phyloP scores from a whole-genome alignment of 345 rosid genomes.

The Syzygium aromaticum region DNA sequence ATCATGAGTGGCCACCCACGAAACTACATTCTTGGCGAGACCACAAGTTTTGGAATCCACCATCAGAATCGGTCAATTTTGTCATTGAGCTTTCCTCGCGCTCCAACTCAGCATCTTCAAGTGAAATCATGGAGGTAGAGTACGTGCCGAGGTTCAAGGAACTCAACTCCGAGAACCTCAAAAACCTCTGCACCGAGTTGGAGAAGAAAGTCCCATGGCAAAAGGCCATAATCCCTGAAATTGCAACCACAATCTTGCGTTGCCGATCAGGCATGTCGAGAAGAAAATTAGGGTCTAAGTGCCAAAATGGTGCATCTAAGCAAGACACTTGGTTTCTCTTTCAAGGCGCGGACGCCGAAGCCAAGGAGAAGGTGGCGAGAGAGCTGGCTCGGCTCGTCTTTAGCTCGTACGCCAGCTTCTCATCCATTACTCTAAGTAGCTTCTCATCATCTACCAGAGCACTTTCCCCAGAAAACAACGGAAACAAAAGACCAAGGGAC shows the following conservation, averaged over 20 bases:
- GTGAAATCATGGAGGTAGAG: slow-evolving; percentile 65
- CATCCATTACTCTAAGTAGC: slow-evolving; percentile 5
- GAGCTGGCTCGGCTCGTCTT: slow-evolving; percentile 65
- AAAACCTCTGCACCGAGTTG: slow-evolving; percentile 46
- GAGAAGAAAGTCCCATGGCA: slow-evolving; percentile 70
- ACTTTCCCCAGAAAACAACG: neutral
- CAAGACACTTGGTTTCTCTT: slow-evolving; percentile 85
- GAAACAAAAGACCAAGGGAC: neutral
- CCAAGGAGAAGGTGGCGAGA: slow-evolving; percentile 62
- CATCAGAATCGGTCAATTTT: neutral
- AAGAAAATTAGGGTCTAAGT: slow-evolving; percentile 17
- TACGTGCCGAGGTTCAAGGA: slow-evolving; percentile 47
- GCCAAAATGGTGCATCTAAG: slow-evolving; percentile 13
- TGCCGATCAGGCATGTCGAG: slow-evolving; percentile 61
- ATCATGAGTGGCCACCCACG: slow-evolving; percentile 32
- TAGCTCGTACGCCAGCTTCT: slow-evolving; percentile 23
- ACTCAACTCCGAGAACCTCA: slow-evolving; percentile 41
- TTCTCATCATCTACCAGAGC: neutral
- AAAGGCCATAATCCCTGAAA: slow-evolving; percentile 43
- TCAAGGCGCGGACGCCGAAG: slow-evolving; percentile 54
- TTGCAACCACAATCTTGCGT: slow-evolving; percentile 45
- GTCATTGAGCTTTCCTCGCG: slow-evolving; percentile 17
- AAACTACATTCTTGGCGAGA: slow-evolving; percentile 24
- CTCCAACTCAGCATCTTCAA: slow-evolving; percentile 54
- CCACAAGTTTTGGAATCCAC: neutral